Percentiles rank a stretch among this genome's conserved stretches.
Evolutionary conservation across 2,329 filamentous ascomycete genomes (phyloP).

Genomic region (Aspergillus novoparasiticus): DNA sequence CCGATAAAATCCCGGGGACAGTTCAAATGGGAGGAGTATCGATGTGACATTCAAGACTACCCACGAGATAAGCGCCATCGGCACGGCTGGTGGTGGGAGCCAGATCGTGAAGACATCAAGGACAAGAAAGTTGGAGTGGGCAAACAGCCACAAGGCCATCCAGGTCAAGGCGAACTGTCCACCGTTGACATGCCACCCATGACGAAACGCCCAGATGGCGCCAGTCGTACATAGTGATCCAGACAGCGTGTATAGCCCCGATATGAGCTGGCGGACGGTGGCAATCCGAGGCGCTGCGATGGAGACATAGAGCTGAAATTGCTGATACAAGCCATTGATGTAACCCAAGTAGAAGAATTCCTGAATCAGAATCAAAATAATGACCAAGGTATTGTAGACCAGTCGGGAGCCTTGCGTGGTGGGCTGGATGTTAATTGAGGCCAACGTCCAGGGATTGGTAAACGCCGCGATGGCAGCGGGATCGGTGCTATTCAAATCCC

Average conservation of each 20-base stretch:
- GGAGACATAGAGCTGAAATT: conserved; percentile 42
- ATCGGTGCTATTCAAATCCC: conserved; percentile 25
- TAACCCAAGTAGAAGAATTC: conserved; percentile 53
- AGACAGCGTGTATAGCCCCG: conserved; percentile 42
- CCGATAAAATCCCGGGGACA: conserved; percentile 44
- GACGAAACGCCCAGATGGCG: conserved; percentile 49
- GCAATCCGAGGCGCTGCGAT: conserved; percentile 34
- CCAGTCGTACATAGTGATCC: conserved; percentile 45
- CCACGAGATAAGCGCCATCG: conserved; percentile 51
- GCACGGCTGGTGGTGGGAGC: conserved; percentile 44
- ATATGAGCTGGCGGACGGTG: conserved; percentile 38
- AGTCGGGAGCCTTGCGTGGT: conserved; percentile 46
- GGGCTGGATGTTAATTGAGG: conserved; percentile 42
- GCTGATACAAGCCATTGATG: conserved; percentile 47
- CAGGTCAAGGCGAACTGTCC: conserved; percentile 48
- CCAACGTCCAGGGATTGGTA: conserved; percentile 42
- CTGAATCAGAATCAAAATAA: conserved; percentile 50
- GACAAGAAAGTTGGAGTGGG: conserved; percentile 48
- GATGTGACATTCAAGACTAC: conserved; percentile 48
- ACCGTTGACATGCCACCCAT: conserved; percentile 43
- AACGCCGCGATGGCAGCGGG: conserved; percentile 37
- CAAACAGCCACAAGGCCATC: conserved; percentile 49
- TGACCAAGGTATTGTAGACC: conserved; percentile 50
- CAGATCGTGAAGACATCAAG: conserved; percentile 50
- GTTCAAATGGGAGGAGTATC: conserved; percentile 47